Evolutionary conservation across 495 filamentous ascomycete species (phyloP).

Genomic region (Aspergillus nanangensis): DNA sequence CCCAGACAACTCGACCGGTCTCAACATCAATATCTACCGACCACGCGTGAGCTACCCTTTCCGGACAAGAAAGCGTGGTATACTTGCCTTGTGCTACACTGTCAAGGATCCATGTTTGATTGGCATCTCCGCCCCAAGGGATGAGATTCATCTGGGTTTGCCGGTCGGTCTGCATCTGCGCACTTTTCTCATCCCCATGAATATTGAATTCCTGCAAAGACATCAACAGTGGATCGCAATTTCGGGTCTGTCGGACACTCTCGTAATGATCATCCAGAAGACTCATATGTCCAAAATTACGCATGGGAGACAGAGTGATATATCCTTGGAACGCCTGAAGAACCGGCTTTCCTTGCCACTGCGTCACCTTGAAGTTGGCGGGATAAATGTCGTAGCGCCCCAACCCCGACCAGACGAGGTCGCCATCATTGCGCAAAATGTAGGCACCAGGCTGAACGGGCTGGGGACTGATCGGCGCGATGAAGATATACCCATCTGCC

Average conservation of each 20-base stretch:
- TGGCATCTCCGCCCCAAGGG: conserved; percentile 20
- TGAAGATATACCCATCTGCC: conserved; percentile 43
- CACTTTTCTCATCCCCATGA: conserved; percentile 25
- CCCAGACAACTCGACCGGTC: conserved; percentile 29
- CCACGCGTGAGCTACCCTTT: not conserved
- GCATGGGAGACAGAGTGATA: conserved; percentile 40
- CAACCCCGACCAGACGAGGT: conserved; percentile 49
- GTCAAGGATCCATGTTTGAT: conserved; percentile 29
- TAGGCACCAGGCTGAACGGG: conserved; percentile 39
- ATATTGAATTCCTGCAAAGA: conserved; percentile 48
- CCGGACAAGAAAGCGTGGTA: not conserved
- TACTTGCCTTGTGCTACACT: conserved; percentile 27
- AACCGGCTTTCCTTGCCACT: conserved; percentile 37
- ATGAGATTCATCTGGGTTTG: conserved; percentile 18
- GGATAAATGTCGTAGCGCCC: conserved; percentile 43
- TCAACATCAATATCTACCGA: conserved; percentile 26
- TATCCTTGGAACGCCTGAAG: conserved; percentile 46
- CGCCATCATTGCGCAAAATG: conserved; percentile 47
- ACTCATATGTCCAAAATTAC: conserved; percentile 39
- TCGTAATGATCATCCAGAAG: conserved; percentile 45
- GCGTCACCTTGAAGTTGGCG: conserved; percentile 28
- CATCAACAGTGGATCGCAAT: conserved; percentile 34
- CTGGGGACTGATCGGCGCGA: conserved; percentile 39
- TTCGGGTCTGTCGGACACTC: conserved; percentile 34
- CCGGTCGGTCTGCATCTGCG: conserved; percentile 26